Percentiles rank a stretch among this genome's conserved stretches.
phyloP scores from a whole-genome alignment of 495 filamentous ascomycete species.

The Penicillium subrubescens region DNA sequence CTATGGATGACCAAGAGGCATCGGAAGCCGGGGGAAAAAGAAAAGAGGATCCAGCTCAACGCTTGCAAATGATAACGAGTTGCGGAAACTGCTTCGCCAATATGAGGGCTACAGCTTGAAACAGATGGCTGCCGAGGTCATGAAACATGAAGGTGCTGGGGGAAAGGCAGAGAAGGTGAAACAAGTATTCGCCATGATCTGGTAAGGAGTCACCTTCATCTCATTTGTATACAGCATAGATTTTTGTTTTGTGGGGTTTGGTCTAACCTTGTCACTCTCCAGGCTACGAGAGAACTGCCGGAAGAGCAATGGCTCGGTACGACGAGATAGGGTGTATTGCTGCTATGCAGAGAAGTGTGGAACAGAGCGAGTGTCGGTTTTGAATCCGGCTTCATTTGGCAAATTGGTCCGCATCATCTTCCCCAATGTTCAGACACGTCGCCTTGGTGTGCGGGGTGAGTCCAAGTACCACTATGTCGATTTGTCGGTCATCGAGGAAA shows the following conservation, averaged over 20 bases:
- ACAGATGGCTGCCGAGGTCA: slow-evolving; percentile 81
- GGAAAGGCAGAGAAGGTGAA: slow-evolving; percentile 88
- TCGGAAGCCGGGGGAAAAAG: slow-evolving; percentile 62
- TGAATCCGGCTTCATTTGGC: slow-evolving; percentile 96
- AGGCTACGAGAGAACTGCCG: slow-evolving; percentile 86
- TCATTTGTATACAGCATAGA: background rate
- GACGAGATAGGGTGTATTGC: slow-evolving; percentile 88
- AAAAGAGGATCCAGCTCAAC: slow-evolving; percentile 72
- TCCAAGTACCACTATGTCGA: slow-evolving; percentile 99
- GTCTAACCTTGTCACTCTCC: background rate
- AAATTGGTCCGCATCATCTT: slow-evolving; percentile 97
- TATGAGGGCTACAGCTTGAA: slow-evolving; percentile 75
- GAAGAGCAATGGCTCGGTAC: slow-evolving; percentile 80
- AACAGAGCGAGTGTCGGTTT: slow-evolving; percentile 84
- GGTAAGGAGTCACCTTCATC: slow-evolving; percentile 55
- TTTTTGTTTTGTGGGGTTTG: background rate
- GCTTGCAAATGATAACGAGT: slow-evolving; percentile 86
- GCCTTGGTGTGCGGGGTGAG: slow-evolving; percentile 90
- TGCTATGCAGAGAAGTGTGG: slow-evolving; percentile 90
- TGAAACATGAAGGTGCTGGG: slow-evolving; percentile 69
- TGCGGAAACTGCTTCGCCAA: slow-evolving; percentile 77
- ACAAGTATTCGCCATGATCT: slow-evolving; percentile 97
- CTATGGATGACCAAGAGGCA: slow-evolving; percentile 65
- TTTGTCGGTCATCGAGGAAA: slow-evolving; percentile 65
- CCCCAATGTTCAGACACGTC: slow-evolving; percentile 86